A percentile compares a stretch with the other conserved stretches of the same genome.
Conservation (phyloP, 2,329 filamentous ascomycete genomes). For the Aspergillus sp. region DNA sequence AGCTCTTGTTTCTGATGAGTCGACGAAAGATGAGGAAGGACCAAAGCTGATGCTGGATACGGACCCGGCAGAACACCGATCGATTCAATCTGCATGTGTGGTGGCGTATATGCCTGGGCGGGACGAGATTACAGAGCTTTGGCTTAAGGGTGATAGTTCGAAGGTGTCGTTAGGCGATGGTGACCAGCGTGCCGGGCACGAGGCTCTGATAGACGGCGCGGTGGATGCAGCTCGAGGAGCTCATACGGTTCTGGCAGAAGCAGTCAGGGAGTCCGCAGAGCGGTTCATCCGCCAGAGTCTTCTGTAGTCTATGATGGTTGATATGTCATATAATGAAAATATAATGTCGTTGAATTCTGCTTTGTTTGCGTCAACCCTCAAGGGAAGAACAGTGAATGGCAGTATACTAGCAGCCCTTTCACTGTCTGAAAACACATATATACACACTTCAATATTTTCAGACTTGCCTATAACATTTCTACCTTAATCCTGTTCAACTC, state of each 20-base stretch:
- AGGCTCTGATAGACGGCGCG: conserved; percentile 56
- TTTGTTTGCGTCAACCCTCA: not conserved
- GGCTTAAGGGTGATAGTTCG: conserved; percentile 71
- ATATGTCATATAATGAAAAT: conserved; percentile 19
- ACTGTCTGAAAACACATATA: too few relatives aligned
- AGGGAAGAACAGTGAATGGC: conserved; percentile 15
- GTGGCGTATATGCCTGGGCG: conserved; percentile 80
- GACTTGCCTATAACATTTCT: not conserved
- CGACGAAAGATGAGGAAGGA: conserved; percentile 11
- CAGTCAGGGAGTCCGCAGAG: conserved; percentile 52
- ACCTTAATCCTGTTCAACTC: not conserved
- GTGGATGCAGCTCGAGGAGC: conserved; percentile 56
- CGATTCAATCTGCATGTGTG: conserved; percentile 75
- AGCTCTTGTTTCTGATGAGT: conserved; percentile 56
- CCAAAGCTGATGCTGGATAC: conserved; percentile 63
- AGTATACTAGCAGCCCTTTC: not conserved
- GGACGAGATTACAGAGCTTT: conserved; percentile 90
- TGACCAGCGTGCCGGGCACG: conserved; percentile 37
- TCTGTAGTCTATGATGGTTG: conserved; percentile 8
- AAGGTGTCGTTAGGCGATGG: conserved; percentile 20
- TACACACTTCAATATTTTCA: too few relatives aligned
- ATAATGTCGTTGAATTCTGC: conserved; percentile 10
- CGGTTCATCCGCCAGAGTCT: conserved; percentile 22
- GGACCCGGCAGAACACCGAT: conserved; percentile 69
- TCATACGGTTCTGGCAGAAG: conserved; percentile 54